Evolutionary conservation across 345 rosid genomes (phyloP), one percentile per base, ranked within the genome.

Genomic region (Schrenkiella parvula): DNA sequence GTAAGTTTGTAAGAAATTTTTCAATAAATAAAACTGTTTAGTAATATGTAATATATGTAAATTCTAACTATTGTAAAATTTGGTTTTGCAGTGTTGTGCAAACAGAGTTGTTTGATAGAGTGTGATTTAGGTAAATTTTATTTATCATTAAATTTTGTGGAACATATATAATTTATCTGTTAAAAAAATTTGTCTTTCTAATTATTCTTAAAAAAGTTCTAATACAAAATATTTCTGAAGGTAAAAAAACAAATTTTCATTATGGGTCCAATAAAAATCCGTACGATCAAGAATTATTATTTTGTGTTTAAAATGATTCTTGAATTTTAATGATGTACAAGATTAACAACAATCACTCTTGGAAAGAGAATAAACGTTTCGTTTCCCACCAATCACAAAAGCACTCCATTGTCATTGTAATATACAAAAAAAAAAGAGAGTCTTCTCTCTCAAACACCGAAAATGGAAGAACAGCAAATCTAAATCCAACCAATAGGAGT

Each of bases 391-490:
- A 17, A 73, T 46, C 66, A 44, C 66, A 56, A 18, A 37, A 51
- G 69, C 76, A 39, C 23, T 41, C 43, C 54, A 51, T 64, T 14
- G 39, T 73, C 65, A 46, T 55, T 55, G 21, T 38, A 71, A 50
- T 19, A 60, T 31, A 32, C 37, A 52, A 34, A 51, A 10, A 34
- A 47, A 66, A 6, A 3, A 54, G 22, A 26, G 56, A 73, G 71
- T 73, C 71, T 46, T 73, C 32, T 55, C 65, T 73, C 32, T 55
- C 65, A 53, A 52, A 52, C 55, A 55, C 66, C 32, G 1, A 37
- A 72, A 65, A 18, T 8, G 42, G 42, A 73, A 64, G 39, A 65
- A 56, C 66, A 55, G 28, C 64, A 17, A 29, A n/a, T 72, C 34
- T 53, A 54, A 72, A 64, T 43, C 65, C 65, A 72, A 54, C 65